These are phyloP conservation scores for Gentiana macrophylla DNA, from an alignment of 257 asterid genomes.

Conservation along the genomic window DNA sequence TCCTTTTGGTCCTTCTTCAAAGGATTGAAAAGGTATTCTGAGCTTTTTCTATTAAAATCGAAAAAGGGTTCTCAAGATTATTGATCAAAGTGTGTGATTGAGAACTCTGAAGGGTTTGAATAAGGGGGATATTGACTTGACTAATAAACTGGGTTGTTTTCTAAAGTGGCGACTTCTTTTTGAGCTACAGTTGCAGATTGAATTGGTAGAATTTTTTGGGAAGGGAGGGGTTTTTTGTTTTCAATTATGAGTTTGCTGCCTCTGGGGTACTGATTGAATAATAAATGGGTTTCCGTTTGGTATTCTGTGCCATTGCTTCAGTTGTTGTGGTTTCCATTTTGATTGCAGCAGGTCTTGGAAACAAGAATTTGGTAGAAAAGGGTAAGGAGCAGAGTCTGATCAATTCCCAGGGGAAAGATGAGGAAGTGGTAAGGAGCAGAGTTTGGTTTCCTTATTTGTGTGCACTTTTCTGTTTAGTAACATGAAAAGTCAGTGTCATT, in stretches of 20 bases:
- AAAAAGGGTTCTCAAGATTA: conserved; percentile 17
- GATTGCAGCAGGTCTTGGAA: conserved; percentile 25
- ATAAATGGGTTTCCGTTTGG: conserved; percentile 30
- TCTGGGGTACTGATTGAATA: conserved; percentile 36
- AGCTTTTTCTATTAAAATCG: conserved; percentile 2
- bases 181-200: not conserved
- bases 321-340: conserved; percentile 29
- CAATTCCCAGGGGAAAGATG: conserved; percentile 34
- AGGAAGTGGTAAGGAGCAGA: conserved; percentile 36
- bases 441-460: not conserved
- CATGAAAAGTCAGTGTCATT: not conserved
- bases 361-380: conserved; percentile 32
- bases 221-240: conserved; percentile 7
- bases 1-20: too few species aligned
- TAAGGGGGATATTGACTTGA: not conserved
- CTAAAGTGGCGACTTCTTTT: too few species aligned
- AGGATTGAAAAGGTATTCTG: too few species aligned
- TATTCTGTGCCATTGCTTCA: conserved; percentile 28
- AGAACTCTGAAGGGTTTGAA: conserved; percentile 13
- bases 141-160: conserved; percentile 15
- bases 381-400: conserved; percentile 29
- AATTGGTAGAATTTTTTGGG: conserved; percentile 6
- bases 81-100: conserved; percentile 10
- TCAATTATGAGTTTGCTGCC: conserved; percentile 14
- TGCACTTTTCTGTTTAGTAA: not conserved